Evolutionary conservation across 2,329 filamentous ascomycete species (phyloP), one percentile per base, ranked within the genome.

Genomic region (Onygenales sp.): DNA sequence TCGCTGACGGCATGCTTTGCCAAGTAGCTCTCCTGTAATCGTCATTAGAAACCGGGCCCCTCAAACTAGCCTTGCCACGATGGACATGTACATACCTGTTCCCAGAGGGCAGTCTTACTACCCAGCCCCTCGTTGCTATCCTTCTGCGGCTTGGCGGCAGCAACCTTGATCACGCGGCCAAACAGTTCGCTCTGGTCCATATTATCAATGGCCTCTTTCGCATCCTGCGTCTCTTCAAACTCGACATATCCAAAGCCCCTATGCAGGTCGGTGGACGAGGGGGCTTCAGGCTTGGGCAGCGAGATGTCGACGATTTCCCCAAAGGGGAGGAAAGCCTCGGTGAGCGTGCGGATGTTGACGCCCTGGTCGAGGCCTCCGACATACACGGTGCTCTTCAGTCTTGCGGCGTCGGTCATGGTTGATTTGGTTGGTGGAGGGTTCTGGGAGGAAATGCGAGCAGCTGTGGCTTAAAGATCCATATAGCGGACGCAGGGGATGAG

Each of bases 151-250:
- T 95, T 98, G 43, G 94, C 94, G 52, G 86, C 81, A 44, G 89
- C 91, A 50, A 97, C 92, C 69, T 91, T 95, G 68, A 98, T 86
- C 11, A 93, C 85, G 55, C 88, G 83, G 9, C 93, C 94, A 67
- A 92, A 97, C 45, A 98, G 81, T 73, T 97, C 92, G 56, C 91
- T 87, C 68, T 95, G 90, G 67, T 98, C 89, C 92, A 98, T 97
- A 67, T 98, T 98, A 77, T 97, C 90, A 68, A 98, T 95, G 49
- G 93, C 93, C 71, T 97, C 92, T 64, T 85, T 85, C 32, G 91
- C 92, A 71, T 98, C 93, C 54, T 85, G 82, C 10, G 83, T 79
- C 54, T 89, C 81, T 63, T 96, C 90, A 65, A 88, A 98, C 66
- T 98, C 93, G 49, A 98, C 88, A 67, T 98, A 97, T 54, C 91